phyloP scores from a whole-genome alignment of 2,329 filamentous ascomycete species.

The Fusarium hainanense region DNA sequence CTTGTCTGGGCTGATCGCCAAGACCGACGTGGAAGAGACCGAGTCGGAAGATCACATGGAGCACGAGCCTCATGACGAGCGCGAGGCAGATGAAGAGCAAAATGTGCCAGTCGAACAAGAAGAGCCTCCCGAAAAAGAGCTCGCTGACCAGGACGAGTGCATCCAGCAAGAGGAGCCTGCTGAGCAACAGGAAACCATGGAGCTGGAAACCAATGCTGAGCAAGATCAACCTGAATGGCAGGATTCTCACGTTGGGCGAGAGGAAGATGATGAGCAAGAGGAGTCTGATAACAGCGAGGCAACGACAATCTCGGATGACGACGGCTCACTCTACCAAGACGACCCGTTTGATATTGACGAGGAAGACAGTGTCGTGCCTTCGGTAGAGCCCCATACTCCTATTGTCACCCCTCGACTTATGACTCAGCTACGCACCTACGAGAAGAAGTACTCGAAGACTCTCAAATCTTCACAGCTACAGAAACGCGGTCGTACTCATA shows the following conservation, averaged over 20 bases:
- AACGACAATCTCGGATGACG: neutral
- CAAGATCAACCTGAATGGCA: neutral
- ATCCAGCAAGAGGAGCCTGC: neutral
- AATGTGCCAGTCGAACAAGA: neutral
- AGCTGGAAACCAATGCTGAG: neutral
- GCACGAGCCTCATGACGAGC: neutral
- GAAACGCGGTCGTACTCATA: rapidly evolving
- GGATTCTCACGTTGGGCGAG: too few species aligned
- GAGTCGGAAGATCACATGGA: neutral
- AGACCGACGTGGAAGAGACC: too few species aligned
- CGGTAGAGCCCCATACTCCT: neutral
- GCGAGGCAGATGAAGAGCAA: neutral
- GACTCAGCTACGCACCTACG: neutral
- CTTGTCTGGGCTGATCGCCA: rapidly evolving
- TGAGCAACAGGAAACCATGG: neutral
- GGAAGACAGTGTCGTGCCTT: neutral
- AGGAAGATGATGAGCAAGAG: neutral
- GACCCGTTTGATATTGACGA: neutral
- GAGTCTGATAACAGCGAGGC: neutral
- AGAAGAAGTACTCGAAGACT: rapidly evolving
- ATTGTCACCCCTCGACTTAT: rapidly evolving
- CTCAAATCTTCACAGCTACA: rapidly evolving
- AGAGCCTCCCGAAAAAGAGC: neutral
- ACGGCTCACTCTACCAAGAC: neutral
- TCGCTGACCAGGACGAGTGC: neutral